These are phyloP conservation scores for Vitis cinerea DNA, from an alignment of 164 flowering plant species.

Conservation along the genomic window DNA sequence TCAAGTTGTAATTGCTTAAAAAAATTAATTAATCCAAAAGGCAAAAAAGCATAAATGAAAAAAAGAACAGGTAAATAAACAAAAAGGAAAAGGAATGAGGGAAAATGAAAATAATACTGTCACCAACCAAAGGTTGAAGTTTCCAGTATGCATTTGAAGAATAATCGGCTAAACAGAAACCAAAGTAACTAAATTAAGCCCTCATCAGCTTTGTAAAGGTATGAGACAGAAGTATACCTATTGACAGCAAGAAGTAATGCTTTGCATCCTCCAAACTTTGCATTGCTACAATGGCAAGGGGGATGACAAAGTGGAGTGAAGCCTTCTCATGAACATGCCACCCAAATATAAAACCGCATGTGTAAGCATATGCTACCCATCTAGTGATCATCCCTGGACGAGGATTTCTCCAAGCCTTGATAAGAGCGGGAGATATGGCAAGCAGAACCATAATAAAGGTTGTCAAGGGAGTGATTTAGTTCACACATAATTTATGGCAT, in stretches of 20 bases:
- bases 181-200: neutral
- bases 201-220: neutral
- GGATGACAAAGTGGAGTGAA: constrained; percentile 90
- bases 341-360: constrained; percentile 90
- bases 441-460: constrained; percentile 73
- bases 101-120: neutral
- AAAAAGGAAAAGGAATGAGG: neutral
- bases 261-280: constrained; percentile 70
- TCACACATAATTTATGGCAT: too few species aligned
- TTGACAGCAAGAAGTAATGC: constrained; percentile 76
- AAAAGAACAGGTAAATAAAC: neutral
- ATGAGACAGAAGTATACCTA: constrained; percentile 46
- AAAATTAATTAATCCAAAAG: too few species aligned
- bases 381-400: constrained; percentile 58
- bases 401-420: constrained; percentile 80
- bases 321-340: constrained; percentile 99
- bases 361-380: constrained; percentile 91
- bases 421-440: constrained; percentile 73
- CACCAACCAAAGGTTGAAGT: neutral
- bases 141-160: neutral
- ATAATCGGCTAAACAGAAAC: neutral
- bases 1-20: too few species aligned
- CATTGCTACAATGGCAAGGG: constrained; percentile 69
- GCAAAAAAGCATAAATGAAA: neutral
- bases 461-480: constrained; percentile 54